A percentile compares a stretch with the other conserved stretches of the same genome.
Evolutionary conservation across 306 rosid genomes (phyloP).

Genomic region (Hippophae rhamnoides): DNA sequence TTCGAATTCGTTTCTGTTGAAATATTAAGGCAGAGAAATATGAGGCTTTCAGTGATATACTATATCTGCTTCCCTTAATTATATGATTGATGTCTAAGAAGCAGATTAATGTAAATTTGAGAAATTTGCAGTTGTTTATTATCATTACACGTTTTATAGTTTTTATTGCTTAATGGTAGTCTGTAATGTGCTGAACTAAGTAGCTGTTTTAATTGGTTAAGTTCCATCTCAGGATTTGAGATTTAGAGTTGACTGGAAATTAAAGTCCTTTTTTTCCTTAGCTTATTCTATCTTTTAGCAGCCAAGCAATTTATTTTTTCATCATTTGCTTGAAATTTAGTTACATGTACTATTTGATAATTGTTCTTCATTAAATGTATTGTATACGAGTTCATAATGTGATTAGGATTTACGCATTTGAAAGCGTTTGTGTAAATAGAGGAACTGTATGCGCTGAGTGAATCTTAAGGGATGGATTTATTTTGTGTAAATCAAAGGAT

Average conservation of each 20-base stretch:
- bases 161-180: background rate
- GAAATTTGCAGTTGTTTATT: background rate
- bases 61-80: background rate
- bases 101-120: background rate
- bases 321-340: no score
- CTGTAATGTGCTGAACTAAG: no score
- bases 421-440: background rate
- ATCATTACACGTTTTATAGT: background rate
- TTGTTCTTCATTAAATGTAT: no score
- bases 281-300: no score
- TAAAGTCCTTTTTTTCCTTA: no score
- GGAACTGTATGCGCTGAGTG: background rate
- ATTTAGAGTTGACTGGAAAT: no score
- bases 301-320: no score
- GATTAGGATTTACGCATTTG: no score
- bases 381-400: no score
- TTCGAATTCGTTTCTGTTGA: background rate
- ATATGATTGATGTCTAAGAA: background rate
- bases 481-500: background rate
- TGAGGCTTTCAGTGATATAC: background rate
- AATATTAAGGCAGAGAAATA: background rate
- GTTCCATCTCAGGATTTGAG: no score
- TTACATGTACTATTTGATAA: no score
- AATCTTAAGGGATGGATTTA: background rate
- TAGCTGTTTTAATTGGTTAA: no score